Base-by-base conservation (phyloP, 805 yeast genomes). In the Metschnikowia dekortorum region DNA sequence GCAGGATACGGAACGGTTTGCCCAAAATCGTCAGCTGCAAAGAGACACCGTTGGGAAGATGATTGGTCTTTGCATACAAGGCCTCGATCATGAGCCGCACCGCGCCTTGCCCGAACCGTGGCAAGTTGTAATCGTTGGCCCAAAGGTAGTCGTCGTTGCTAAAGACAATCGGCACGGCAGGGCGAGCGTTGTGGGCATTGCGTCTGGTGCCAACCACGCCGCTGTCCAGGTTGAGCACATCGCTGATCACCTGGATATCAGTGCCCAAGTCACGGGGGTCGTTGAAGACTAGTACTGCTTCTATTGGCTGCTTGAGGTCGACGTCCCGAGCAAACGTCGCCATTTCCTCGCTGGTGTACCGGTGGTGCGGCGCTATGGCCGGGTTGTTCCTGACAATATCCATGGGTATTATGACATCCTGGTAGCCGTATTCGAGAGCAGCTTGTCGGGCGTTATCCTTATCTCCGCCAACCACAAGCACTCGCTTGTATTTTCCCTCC, bases 91-190 rank as follows among this genome's bases (percentile, higher is more conserved):
- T 69, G 46, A 80, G 76, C 53, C 92, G 74, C 60, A 87, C 85
- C 1, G 92, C 95, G 28, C 97, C 97, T 69, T 90, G 96, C 6
- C 97, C 97, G 61, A 89, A 87, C 49, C 97, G 76, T 22, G 96
- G 89, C 48, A 84, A 68, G 13, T 64, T 67, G 65, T 85, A 91
- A 60, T 85, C 89, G 61, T 87, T 90, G 14, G 96, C 88, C 96
- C 96, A 91, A 33, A 86, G 61, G 61, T 88, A 79, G 67, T 91
- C 97, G 61, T 86, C 80, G 67, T 89, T 89, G 39, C 92, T 85
- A 67, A 88, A 89, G 53, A 82, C 79, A 16, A 87, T 83, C 2
- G 94, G 96, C 1, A 86, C 73, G 1, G 80, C 69, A 39, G 89
- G 91, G 18, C 55, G 41, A n/a, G 32, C 29, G 11, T 39, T 22